phyloP scores from a whole-genome alignment of 75 land plant species.

The Selaginella moellendorffii region DNA sequence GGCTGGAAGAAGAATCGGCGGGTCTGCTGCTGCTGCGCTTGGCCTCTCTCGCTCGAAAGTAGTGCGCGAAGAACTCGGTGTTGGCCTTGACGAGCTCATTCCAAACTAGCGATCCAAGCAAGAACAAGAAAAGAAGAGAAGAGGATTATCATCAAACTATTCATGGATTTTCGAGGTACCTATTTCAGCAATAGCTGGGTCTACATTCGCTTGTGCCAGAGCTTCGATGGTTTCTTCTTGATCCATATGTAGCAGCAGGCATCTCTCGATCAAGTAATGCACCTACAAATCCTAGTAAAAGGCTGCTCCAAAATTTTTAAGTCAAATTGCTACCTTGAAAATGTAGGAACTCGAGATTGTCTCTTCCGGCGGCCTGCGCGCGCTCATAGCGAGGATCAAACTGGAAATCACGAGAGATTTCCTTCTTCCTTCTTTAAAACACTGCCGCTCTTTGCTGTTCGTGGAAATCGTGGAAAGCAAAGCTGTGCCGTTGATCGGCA shows the following conservation, averaged over 20 bases:
- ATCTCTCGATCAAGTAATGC: not conserved
- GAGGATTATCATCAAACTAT: too few species aligned
- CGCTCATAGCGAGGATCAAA: too few species aligned
- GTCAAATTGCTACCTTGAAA: not conserved
- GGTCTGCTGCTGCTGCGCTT: not conserved
- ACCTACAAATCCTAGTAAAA: not conserved
- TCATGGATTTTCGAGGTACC: too few species aligned
- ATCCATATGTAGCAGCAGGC: not conserved
- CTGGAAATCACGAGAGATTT: not conserved
- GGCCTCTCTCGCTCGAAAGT: not conserved
- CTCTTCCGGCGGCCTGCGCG: too few species aligned
- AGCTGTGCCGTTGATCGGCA: not conserved
- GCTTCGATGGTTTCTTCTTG: not conserved
- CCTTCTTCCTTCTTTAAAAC: not conserved
- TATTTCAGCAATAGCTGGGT: not conserved
- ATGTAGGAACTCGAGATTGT: not conserved
- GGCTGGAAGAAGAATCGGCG: not conserved
- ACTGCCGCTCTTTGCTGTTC: too few species aligned
- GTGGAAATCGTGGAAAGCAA: not conserved
- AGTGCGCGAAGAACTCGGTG: not conserved
- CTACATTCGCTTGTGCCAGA: not conserved
- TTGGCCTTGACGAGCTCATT: not conserved
- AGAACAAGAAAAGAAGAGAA: too few species aligned
- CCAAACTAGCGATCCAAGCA: not conserved
- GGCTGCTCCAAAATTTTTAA: not conserved